Evolutionary conservation across 1,284 basidiomycete genomes (phyloP), one percentile per base, ranked within the genome.

Genomic region (Trametes versicolor): DNA sequence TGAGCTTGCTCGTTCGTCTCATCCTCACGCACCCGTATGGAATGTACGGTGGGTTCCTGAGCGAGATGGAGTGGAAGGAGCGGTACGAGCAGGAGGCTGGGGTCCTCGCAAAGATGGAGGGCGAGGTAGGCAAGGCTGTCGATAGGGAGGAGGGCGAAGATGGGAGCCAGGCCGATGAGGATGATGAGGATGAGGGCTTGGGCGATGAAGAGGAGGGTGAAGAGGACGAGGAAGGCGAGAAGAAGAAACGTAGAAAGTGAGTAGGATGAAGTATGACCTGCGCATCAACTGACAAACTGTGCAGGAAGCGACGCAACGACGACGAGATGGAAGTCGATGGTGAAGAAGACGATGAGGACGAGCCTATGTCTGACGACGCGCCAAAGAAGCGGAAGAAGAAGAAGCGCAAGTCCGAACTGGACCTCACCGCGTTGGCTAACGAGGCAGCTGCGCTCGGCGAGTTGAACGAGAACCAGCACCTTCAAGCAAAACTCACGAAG

Each of bases 1-100:
- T 95, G 57, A 85, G 87, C 21, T 81, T 98, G 7, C 80, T 99
- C 36, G 88, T 88, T 53, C 89, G 89, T 73, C 82, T 99, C 27
- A 82, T 99, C 48, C 73, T 87, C 65, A 98, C 96, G 0, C 97
- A 99, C 80, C 97, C 97, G 1, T 99, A 94, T 75, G 93, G 92
- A 0, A 85, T 94, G 77, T 91, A 98, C 72, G 97, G 96, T 0
- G 97, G 96, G 0, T 87, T 89, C 51, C 81, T 99, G 56, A 87
- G 89, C 53, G 79, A 89, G 4, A 81, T 83, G 0, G 88, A 92
- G 62, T 99, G 95, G 91, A 85, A 93, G 74, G 83, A 83, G 57
- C 81, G 90, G 53, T 95, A 95, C 74, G 80, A 85, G 43, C 85
- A 89, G 68, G 82, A 92, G 41, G 85, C 85, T 56, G 83, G 85